Conservation (phyloP, 495 filamentous ascomycete genomes). For the Neurospora tetrasperma region DNA sequence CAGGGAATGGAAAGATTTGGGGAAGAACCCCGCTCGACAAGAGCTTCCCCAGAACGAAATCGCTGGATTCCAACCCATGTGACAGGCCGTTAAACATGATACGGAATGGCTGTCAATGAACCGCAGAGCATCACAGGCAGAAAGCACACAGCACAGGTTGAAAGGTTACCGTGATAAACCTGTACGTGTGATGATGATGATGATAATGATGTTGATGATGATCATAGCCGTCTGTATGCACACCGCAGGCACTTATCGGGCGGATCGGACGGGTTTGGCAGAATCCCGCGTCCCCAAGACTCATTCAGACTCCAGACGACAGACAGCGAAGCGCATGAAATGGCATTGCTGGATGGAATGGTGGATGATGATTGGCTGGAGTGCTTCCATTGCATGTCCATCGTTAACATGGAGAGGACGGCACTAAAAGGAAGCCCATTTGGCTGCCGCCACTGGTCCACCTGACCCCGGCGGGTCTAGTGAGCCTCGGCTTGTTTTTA, state of each 20-base stretch:
- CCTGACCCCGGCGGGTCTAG: neutral
- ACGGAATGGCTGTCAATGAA: neutral
- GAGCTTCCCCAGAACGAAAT: neutral
- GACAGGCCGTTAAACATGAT: neutral
- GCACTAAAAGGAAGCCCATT: neutral
- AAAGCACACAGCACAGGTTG: neutral
- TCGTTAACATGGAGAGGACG: neutral
- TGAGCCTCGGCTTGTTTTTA: neutral
- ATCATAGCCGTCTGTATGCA: neutral
- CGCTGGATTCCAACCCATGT: neutral
- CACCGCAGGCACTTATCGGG: neutral
- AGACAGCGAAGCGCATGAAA: neutral
- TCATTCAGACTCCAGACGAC: neutral
- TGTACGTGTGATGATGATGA: neutral
- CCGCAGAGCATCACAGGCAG: neutral
- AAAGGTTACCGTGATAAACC: neutral
- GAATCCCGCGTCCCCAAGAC: neutral
- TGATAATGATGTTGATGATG: neutral
- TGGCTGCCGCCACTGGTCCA: neutral
- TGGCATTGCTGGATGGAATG: neutral
- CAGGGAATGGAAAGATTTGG: neutral
- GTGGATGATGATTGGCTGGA: neutral
- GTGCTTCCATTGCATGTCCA: neutral
- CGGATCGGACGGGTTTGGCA: neutral
- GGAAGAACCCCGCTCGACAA: neutral